Base-by-base conservation (phyloP, 768 basidiomycete genomes). In the Mycena pura region DNA sequence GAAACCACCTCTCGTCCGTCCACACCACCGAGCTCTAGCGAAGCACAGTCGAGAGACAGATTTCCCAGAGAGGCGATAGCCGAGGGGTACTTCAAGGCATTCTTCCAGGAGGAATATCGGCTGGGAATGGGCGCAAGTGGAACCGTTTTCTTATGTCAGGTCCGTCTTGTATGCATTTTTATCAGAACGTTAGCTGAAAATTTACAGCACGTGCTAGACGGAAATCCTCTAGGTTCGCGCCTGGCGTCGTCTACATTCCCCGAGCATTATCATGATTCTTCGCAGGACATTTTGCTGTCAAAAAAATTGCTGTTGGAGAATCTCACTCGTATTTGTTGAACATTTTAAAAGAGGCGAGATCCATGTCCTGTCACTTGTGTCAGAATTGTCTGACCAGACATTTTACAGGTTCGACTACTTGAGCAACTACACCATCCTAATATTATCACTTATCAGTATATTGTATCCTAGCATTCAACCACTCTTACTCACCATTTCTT, bases 121-220 rank as follows among this genome's bases (percentile, higher is more conserved):
- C 80, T 99, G 6, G 96, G 96, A 0, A 96, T 97, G 93, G 96
- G 96, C 40, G 95, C 95, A 0, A 94, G 95, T 68, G 96, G 96
- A 2, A 90, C 83, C 24, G 96, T 99, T 1, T 97, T 82, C 71
- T 79, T 96, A 3, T 96, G 93, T 68, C 91, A 92, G 82, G 93
- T 93, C 59, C 19, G 82, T 69, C 6, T 25, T 24, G 21, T 51
- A 27, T 25, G 22, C 38, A 14, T 41, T 29, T 48, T 22, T 44
- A 19, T 24, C 31, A n/a, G 25, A 17, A 29, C 17, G 8, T 32
- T 15, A 31, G 29, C 43, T 60, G 28, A 60, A 14, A 27, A 27
- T 24, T 44, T 31, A 15, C 59, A 95, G 86, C 95, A 96, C 74
- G 82, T 95, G 21, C 78, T 98, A 32, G 92, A 97, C 56, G 93